Conservation (phyloP, 169 alveolate genomes). For the Babesia bovis region DNA sequence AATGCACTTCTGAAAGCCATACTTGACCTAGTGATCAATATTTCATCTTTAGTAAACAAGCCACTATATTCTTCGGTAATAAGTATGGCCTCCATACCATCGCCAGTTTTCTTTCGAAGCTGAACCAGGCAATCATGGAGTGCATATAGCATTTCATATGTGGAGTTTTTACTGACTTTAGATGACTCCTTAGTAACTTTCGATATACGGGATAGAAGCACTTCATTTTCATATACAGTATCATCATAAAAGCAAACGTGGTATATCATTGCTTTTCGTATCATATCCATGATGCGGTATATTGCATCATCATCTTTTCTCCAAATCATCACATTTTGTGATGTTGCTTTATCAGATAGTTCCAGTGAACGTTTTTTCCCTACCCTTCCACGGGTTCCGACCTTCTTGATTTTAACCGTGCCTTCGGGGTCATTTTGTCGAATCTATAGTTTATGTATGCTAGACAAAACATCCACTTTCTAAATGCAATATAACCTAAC, state of each 20-base stretch:
- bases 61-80: slow-evolving; percentile 64
- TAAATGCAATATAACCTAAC: no score
- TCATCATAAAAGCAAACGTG: slow-evolving; percentile 52
- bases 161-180: slow-evolving; percentile 34
- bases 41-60: slow-evolving; percentile 51
- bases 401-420: background rate
- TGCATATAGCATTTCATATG: slow-evolving; percentile 51
- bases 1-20: slow-evolving; percentile 27
- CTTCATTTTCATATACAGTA: slow-evolving; percentile 18
- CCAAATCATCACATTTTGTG: background rate
- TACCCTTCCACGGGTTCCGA: background rate
- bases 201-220: background rate
- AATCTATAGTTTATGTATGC: background rate
- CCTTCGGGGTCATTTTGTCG: slow-evolving; percentile 9
- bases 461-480: no score
- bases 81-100: slow-evolving; percentile 47
- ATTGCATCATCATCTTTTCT: background rate
- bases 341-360: background rate
- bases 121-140: slow-evolving; percentile 51
- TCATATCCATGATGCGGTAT: background rate
- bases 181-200: background rate
- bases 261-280: slow-evolving; percentile 49
- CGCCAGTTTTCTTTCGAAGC: background rate
- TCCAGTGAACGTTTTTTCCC: background rate
- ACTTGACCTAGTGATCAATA: slow-evolving; percentile 53